These are phyloP conservation scores for Hyaloscypha hepaticicola DNA, from an alignment of 495 filamentous ascomycete genomes.

Conservation along the genomic window DNA sequence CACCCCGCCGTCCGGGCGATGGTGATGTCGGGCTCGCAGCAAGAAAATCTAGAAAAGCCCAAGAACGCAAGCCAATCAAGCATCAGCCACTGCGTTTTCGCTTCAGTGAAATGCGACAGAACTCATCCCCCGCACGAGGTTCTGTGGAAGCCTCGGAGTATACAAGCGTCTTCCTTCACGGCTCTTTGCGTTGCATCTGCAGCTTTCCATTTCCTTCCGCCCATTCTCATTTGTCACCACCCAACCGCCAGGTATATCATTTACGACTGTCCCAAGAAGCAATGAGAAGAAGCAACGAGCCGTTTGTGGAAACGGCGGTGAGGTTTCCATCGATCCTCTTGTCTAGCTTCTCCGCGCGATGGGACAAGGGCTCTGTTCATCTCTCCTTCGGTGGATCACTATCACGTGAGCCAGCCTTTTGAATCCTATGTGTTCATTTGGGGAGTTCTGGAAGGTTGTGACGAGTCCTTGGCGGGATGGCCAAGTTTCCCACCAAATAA, in stretches of 20 bases:
- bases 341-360: constrained; percentile 3
- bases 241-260: constrained; percentile 10
- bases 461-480: too few species aligned
- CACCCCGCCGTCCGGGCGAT: not conserved
- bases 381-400: not conserved
- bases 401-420: not conserved
- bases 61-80: not conserved
- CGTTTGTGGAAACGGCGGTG: constrained; percentile 28
- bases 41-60: too few species aligned
- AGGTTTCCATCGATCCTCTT: constrained; percentile 11
- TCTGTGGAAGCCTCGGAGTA: constrained; percentile 10
- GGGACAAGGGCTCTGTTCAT: too few species aligned
- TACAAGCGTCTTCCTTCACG: constrained; percentile 20
- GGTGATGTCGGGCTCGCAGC: not conserved
- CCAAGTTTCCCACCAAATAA: too few species aligned
- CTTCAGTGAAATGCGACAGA: not conserved
- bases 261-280: constrained; percentile 21
- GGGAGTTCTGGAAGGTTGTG: too few species aligned
- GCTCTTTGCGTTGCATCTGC: constrained; percentile 24
- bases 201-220: constrained; percentile 23
- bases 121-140: not conserved
- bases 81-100: not conserved
- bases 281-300: constrained; percentile 25
- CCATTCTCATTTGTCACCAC: constrained; percentile 7
- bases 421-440: too few species aligned